Evolutionary conservation across 768 basidiomycete species (phyloP).

Genomic region (Mycena latifolia): DNA sequence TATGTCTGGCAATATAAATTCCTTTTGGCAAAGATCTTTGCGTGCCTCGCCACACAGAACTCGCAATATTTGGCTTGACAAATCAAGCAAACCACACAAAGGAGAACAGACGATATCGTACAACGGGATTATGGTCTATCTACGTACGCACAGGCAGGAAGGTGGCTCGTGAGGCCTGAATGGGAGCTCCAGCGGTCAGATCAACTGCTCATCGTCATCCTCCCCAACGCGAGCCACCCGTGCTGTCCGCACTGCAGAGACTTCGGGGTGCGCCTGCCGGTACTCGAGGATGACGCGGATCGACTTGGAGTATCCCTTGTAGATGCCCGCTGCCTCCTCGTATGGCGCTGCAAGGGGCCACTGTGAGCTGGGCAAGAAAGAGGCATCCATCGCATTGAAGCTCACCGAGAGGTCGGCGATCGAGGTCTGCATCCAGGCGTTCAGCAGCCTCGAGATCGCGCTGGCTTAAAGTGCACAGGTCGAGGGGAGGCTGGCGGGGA

Average conservation of each 20-base stretch:
- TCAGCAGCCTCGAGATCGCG: constrained; percentile 7
- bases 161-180: no score
- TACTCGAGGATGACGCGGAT: not conserved
- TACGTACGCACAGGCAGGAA: no score
- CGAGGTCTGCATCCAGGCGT: constrained; percentile 18
- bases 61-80: no score
- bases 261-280: constrained; percentile 7
- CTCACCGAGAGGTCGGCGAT: constrained; percentile 13
- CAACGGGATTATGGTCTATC: no score
- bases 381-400: not conserved
- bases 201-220: constrained; percentile 11
- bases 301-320: constrained; percentile 13
- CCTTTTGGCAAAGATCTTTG: no score
- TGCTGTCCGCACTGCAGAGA: constrained; percentile 1
- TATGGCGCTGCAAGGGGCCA: not conserved
- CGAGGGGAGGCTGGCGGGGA: not conserved
- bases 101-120: no score
- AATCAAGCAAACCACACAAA: no score
- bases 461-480: not conserved
- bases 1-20: no score
- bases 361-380: constrained; percentile 6
- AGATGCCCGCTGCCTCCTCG: constrained; percentile 16
- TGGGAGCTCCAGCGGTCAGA: constrained; percentile 3
- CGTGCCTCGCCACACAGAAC: no score
- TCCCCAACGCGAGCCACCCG: constrained; percentile 3